phyloP scores from a whole-genome alignment of 176 grass and related monocot species.

The Leersia perrieri region DNA sequence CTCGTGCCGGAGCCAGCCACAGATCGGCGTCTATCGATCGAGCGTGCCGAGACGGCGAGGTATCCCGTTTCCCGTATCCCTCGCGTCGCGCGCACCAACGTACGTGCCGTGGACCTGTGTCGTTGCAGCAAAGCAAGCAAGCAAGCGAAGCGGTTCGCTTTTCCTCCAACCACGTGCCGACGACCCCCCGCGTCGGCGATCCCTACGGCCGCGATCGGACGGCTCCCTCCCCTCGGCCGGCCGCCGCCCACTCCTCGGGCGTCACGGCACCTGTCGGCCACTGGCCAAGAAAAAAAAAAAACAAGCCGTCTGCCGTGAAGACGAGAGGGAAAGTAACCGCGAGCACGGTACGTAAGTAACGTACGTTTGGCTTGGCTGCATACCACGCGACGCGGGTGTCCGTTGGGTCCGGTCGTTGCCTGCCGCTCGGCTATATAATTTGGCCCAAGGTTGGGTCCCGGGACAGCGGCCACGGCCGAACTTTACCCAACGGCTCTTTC shows the following conservation, averaged over 20 bases:
- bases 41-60: neutral
- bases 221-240: constrained; percentile 36
- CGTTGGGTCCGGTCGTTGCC: too few species aligned
- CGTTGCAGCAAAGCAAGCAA: too few species aligned
- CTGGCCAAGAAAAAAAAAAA: neutral
- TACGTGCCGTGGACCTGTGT: neutral
- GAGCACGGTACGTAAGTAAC: too few species aligned
- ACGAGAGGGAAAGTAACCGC: too few species aligned
- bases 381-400: too few species aligned
- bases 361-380: too few species aligned
- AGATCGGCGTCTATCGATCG: too few species aligned
- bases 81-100: neutral
- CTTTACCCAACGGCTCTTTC: constrained; percentile 31
- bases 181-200: constrained; percentile 1
- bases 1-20: too few species aligned
- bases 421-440: too few species aligned
- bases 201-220: constrained; percentile 38
- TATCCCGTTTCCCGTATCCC: neutral
- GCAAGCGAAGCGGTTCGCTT: too few species aligned
- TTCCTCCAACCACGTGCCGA: constrained; percentile 36
- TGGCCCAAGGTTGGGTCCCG: neutral
- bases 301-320: too few species aligned
- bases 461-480: neutral
- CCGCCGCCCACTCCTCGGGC: constrained; percentile 37
- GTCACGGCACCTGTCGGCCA: neutral